These are phyloP conservation scores for Panaeolus cyanescens DNA, from an alignment of 768 basidiomycete species.

Conservation along the genomic window DNA sequence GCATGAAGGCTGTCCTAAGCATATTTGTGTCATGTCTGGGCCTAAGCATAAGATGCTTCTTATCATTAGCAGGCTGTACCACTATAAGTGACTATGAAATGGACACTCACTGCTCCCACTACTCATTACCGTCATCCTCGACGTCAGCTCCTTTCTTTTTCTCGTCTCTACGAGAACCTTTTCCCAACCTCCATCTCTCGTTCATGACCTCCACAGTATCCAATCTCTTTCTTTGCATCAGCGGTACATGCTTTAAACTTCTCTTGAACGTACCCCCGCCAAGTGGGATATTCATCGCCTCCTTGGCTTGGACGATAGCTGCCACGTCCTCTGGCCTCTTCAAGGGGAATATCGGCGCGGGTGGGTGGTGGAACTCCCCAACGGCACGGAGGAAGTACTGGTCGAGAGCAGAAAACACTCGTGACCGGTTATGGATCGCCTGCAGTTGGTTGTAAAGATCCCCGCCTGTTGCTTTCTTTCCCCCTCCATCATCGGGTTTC, in stretches of 20 bases:
- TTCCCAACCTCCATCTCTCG: conserved; percentile 74
- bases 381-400: conserved; percentile 66
- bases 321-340: conserved; percentile 15
- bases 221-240: conserved; percentile 67
- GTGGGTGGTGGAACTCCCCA: conserved; percentile 47
- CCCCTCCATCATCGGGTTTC: conserved; percentile 31
- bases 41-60: not conserved
- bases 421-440: conserved; percentile 57
- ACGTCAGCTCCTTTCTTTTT: conserved; percentile 26
- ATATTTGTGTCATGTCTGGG: not conserved
- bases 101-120: not conserved
- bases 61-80: not conserved
- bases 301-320: conserved; percentile 14
- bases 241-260: conserved; percentile 61
- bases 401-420: conserved; percentile 64
- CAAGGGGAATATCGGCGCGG: conserved; percentile 39
- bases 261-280: conserved; percentile 74
- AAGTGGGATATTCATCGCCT: conserved; percentile 52
- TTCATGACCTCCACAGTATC: conserved; percentile 77
- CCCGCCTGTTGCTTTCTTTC: conserved; percentile 27
- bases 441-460: conserved; percentile 55
- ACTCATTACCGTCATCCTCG: conserved; percentile 24
- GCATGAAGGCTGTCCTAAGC: not conserved
- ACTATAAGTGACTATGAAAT: not conserved
- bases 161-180: conserved; percentile 51